Base-by-base conservation (phyloP, 306 rosid species). In the Vachellia collinsii region DNA sequence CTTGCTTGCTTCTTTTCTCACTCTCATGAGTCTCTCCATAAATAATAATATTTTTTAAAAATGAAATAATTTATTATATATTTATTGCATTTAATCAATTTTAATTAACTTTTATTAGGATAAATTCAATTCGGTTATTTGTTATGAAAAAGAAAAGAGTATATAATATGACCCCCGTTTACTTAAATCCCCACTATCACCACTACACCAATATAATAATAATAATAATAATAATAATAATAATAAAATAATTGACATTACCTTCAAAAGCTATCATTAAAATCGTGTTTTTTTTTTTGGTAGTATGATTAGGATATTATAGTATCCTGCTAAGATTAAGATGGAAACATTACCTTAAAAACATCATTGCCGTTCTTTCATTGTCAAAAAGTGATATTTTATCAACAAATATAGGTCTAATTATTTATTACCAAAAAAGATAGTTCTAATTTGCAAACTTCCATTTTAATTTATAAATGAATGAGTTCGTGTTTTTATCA, bases 221-320 rank as follows among this genome's bases (percentile, higher is more conserved):
- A 53, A 56, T 56, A 4, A 4, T 19, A 53, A 56, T 56, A 4
- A 4, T 19, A 53, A 56, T 56, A 4, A 4, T 19, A n/a, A n/a
- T 6, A 64, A 54, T n/a, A 54, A 20, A 53, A 56, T 56, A 4
- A 4, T 19, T 39, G 9, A 42, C n/a, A 3, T n/a, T 39, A 19
- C 39, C 0, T 4, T n/a, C 0, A 4, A 16, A 67, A 67, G 25
- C n/a, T 41, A 19, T n/a, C 36, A 41, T 67, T 68, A 22, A 67
- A 4, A 6, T 38, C 8, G 12, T n/a, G 7, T 19, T 19, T 20
- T 62, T 0, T 8, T 54, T 29, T 62, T 67, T 0, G 3, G 22
- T 4, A 11, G 36, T 42, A 41, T 67, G 72, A 67, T 67, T 67
- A 20, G 73, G 51, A 68, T 68, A 68, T 68, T 68, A 68, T 68